phyloP scores from a whole-genome alignment of 352 stramenopile species.

The Globisporangium emineosum region DNA sequence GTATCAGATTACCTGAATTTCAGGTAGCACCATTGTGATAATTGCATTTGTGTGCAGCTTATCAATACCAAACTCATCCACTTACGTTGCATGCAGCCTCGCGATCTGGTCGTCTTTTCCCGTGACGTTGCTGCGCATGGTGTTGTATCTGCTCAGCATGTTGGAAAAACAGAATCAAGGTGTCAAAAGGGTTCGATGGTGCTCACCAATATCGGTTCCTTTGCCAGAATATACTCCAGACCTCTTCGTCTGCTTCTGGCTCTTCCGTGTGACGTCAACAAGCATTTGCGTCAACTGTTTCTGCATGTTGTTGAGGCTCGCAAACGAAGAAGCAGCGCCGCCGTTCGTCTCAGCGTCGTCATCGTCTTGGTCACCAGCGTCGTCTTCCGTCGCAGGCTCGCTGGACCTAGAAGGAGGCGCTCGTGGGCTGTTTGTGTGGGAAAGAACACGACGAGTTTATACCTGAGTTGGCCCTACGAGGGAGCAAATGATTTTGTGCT shows the following conservation, averaged over 20 bases:
- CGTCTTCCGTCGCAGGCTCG: constrained; percentile 37
- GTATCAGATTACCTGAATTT: too few relatives aligned
- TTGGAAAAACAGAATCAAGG: not conserved
- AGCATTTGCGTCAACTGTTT: constrained; percentile 36
- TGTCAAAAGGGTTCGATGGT: too few relatives aligned
- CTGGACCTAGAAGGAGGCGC: constrained; percentile 20
- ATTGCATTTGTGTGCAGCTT: not conserved
- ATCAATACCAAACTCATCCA: not conserved
- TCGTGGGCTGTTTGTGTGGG: constrained; percentile 18
- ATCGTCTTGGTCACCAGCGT: constrained; percentile 9
- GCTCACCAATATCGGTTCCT: too few relatives aligned
- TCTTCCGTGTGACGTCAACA: constrained; percentile 31
- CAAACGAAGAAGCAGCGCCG: not conserved
- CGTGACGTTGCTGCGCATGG: constrained; percentile 26
- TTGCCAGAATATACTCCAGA: constrained; percentile 8
- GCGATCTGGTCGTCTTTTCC: constrained; percentile 25
- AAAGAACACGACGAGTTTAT: not conserved
- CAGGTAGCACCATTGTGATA: not conserved
- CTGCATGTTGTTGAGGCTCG: constrained; percentile 22
- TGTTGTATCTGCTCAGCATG: constrained; percentile 23
- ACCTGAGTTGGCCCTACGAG: not conserved
- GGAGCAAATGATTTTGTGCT: not conserved
- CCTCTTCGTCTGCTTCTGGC: constrained; percentile 41
- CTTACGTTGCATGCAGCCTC: constrained; percentile 17
- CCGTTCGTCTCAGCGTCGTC: not conserved